Evolutionary conservation across 202 grass and related monocot genomes (phyloP), one percentile per base, ranked within the genome.

Genomic region (Schoenoplectus triqueter): DNA sequence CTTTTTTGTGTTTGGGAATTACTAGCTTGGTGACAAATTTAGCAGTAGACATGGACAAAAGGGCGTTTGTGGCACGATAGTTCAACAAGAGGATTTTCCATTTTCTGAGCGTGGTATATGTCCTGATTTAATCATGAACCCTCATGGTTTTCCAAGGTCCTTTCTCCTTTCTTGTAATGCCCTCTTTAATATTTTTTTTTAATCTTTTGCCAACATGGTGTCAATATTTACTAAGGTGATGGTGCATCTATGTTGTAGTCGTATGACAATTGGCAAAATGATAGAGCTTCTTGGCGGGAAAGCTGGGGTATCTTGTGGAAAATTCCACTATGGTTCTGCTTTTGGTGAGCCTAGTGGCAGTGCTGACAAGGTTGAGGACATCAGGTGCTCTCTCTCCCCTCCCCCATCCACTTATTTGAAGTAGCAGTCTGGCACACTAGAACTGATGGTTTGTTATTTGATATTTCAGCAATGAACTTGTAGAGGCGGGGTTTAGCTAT

Each of bases 61-160:
- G 86, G 95, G 95, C 82, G 95, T 98, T 86, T 98, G 95, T 88
- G 95, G 92, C 49, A 98, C 90, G 52, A 98, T 98, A 84, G 87
- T 98, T 92, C 91, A 95, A 77, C 95, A 98, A 80, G 95, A 98
- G 80, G 95, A 98, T 86, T 93, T 98, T 45, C 95, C 95, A 47
- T 98, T 98, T 86, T 93, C 92, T n/a, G 92, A 98, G 81, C 89
- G 85, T 59, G 95, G 95, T 86, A 91, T 98, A 79, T 98, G 95
- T 84, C 95, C 95, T 88, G 95, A 95, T 95, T 90, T 98, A 84
- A 98, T 98, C 62, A 98, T 98, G 95, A 98, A 98, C 78, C 95
- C 95, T 56, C 91, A 95, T 86, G 95, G 95, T 89, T 98, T 95
- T 85, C 95, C 92, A 48, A 98, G 95, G 95, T 98, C 87, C 78